Conservation (phyloP, 2,329 filamentous ascomycete genomes). For the Clarireedia sp. region DNA sequence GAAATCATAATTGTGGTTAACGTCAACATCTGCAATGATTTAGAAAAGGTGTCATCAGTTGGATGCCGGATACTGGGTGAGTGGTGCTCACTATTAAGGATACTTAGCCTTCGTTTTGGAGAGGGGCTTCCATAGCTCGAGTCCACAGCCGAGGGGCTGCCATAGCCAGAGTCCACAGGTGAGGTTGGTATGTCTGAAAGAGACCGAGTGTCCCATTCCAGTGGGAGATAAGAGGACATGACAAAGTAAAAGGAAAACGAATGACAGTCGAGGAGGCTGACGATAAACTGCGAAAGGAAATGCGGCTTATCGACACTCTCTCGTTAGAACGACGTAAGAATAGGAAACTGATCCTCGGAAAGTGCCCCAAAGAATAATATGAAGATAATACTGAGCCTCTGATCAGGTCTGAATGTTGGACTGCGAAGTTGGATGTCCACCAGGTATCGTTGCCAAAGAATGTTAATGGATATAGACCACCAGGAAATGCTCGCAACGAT, state of each 20-base stretch:
- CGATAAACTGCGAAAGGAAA: slow-evolving; percentile 20
- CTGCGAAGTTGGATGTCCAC: not conserved
- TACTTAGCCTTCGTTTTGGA: slow-evolving; percentile 1
- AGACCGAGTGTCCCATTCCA: not conserved
- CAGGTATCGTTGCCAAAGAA: slow-evolving; percentile 10
- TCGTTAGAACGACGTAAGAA: slow-evolving; percentile 1
- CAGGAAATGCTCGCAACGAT: not conserved
- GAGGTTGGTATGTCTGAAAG: not conserved
- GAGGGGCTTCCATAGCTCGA: slow-evolving; percentile 13
- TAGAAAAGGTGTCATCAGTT: not conserved
- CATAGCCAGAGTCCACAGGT: slow-evolving; percentile 14
- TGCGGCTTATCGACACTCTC: slow-evolving; percentile 23
- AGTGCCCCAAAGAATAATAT: slow-evolving; percentile 9
- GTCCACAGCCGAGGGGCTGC: slow-evolving; percentile 8
- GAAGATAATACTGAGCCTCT: slow-evolving; percentile 8
- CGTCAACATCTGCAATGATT: not conserved
- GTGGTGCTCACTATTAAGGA: not conserved
- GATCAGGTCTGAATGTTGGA: too few species aligned
- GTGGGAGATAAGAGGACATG: slow-evolving; percentile 10
- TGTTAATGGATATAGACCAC: slow-evolving; percentile 6
- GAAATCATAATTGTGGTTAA: not conserved
- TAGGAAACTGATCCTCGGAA: too few species aligned
- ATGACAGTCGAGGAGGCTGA: slow-evolving; percentile 19
- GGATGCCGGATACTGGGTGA: not conserved
- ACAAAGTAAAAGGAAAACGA: slow-evolving; percentile 13